phyloP scores from a whole-genome alignment of 2,329 filamentous ascomycete species.

The Clonostachys byssicola region DNA sequence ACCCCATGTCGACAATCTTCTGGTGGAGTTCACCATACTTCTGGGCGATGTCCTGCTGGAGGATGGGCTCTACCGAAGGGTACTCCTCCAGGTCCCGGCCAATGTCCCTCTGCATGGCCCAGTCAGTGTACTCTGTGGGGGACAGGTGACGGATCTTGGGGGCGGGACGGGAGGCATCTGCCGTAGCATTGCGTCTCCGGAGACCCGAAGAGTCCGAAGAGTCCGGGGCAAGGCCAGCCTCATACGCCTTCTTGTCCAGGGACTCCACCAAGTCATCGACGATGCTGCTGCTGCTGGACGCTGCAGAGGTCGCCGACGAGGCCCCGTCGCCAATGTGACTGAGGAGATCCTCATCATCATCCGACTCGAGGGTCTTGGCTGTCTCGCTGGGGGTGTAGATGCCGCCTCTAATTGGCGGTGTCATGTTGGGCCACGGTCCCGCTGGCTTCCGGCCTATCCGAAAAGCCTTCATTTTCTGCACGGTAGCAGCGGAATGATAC shows the following conservation, averaged over 20 bases:
- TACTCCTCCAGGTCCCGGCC: conserved; percentile 30
- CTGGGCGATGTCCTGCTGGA: conserved; percentile 48
- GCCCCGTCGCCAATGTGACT: background rate
- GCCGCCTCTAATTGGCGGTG: conserved; percentile 53
- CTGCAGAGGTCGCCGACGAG: background rate
- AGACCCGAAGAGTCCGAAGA: too few species aligned
- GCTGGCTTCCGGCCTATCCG: conserved; percentile 52
- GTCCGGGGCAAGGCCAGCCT: background rate
- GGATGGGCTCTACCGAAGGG: conserved; percentile 47
- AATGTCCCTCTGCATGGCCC: conserved; percentile 26
- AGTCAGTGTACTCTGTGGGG: conserved; percentile 22
- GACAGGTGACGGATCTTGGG: background rate
- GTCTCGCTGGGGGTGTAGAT: too few species aligned
- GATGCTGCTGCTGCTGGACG: background rate
- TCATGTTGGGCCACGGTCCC: conserved; percentile 52
- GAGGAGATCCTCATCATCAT: too few species aligned
- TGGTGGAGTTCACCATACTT: conserved; percentile 56
- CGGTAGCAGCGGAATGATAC: conserved; percentile 49
- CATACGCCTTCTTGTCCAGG: background rate
- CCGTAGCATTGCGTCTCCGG: background rate
- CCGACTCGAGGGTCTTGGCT: too few species aligned
- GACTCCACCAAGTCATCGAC: background rate
- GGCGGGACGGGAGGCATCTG: background rate
- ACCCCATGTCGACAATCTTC: conserved; percentile 45
- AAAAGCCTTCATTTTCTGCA: conserved; percentile 54